These are phyloP conservation scores for Hanseniaspora vineae DNA, from an alignment of 805 yeast genomes.

Conservation along the genomic window DNA sequence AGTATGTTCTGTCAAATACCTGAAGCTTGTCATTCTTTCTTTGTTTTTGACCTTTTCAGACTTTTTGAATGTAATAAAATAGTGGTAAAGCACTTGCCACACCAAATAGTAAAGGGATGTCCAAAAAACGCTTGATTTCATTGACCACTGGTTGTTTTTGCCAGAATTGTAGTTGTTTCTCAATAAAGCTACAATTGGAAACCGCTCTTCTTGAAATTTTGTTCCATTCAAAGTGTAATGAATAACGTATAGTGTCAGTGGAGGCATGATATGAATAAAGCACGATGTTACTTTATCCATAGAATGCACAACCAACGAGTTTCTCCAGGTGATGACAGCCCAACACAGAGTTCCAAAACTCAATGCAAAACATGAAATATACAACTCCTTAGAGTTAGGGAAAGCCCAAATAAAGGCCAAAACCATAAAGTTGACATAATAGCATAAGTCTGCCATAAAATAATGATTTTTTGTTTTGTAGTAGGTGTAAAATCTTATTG, in stretches of 20 bases:
- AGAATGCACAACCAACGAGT: conserved; percentile 81
- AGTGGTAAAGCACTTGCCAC: conserved; percentile 88
- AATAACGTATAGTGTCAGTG: conserved; percentile 72
- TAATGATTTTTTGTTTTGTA: conserved; percentile 71
- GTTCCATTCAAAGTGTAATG: conserved; percentile 58
- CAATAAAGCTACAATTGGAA: conserved; percentile 67
- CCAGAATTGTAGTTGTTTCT: conserved; percentile 20
- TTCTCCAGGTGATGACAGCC: conserved; percentile 94
- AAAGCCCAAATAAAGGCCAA: conserved; percentile 69
- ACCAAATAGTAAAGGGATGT: conserved; percentile 72
- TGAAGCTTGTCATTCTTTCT: conserved; percentile 67
- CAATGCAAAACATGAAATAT: conserved; percentile 73
- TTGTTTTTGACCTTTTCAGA: conserved; percentile 79
- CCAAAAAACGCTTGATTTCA: conserved; percentile 40
- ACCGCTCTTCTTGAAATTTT: conserved; percentile 39
- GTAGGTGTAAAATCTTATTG: conserved; percentile 73
- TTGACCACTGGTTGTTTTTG: conserved; percentile 36
- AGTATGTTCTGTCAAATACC: conserved; percentile 63
- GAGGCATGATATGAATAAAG: conserved; percentile 85
- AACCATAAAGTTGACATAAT: conserved; percentile 67
- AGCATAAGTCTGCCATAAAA: conserved; percentile 85
- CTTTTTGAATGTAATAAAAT: conserved; percentile 73
- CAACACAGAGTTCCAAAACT: conserved; percentile 82
- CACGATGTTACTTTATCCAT: conserved; percentile 87
- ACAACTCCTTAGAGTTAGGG: conserved; percentile 61